Base-by-base conservation (phyloP, 371 early-diverging fungal species). In the Mucor piriformis region DNA sequence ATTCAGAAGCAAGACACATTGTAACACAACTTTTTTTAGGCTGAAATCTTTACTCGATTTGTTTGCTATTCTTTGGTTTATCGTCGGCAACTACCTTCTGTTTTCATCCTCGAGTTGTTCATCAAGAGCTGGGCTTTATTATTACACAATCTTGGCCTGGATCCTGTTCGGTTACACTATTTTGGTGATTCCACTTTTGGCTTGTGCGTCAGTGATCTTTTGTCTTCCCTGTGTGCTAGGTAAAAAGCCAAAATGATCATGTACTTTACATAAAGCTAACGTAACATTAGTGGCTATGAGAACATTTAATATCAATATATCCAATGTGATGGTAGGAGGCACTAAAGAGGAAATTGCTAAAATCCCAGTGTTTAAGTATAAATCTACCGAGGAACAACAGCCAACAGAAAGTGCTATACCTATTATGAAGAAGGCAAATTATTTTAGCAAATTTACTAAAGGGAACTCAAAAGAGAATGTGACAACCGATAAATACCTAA, bases 11-110 rank as follows among this genome's bases (percentile, higher is more conserved):
- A n/a, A n/a, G n/a, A n/a, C n/a, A n/a, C n/a, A n/a, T n/a, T n/a
- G 12, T n/a, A n/a, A 3, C 11, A 20, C 8, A 20, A 29, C 29
- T 29, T 29, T 29, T 29, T 29, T 0, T 29, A 70, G 79, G 8
- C 18, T 67, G 0, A 77, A 81, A 56, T 83, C 85, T 5, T 50
- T 88, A 20, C 62, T 90, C 47, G 84, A 86, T 61, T 57, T 88
- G 16, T 69, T 81, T 68, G 84, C 85, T 12, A 79, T 87, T 11
- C 72, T 87, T 27, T 74, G 88, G 69, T 91, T 90, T 67, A 76
- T 92, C 38, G 61, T 87, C 42, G 89, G 89, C 57, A 91, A 89
- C 63, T 85, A 87, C 61, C 79, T 88, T 33, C 54, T 87, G 20
- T 89, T 88, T 57, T 74, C 84, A 2, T 65, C 73, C 8, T 67